Conservation (phyloP, 2,329 filamentous ascomycete species). For the Exophiala aquamarina region DNA sequence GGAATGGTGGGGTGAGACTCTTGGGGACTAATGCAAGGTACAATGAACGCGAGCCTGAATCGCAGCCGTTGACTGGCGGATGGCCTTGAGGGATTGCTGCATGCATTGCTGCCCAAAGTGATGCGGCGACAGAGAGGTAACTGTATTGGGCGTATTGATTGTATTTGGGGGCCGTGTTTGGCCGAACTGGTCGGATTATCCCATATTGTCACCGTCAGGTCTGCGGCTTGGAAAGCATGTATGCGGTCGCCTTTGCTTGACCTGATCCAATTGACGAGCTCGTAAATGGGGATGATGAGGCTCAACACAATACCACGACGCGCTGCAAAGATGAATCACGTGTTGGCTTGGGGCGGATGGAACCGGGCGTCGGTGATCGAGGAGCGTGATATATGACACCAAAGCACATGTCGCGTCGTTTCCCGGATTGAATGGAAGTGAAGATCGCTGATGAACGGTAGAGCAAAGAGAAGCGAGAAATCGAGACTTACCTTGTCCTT, state of each 20-base stretch:
- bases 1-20: constrained; percentile 5
- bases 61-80: constrained; percentile 16
- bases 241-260: neutral
- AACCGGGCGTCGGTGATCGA: neutral
- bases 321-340: constrained; percentile 16
- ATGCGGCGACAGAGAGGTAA: constrained; percentile 24
- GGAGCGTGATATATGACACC: neutral
- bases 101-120: constrained; percentile 40
- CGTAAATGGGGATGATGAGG: constrained; percentile 10
- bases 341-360: constrained; percentile 4
- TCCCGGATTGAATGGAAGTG: neutral
- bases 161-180: constrained; percentile 23
- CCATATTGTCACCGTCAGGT: neutral
- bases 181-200: constrained; percentile 10
- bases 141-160: constrained; percentile 23
- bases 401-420: constrained; percentile 2
- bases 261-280: constrained; percentile 2
- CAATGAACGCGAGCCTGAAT: constrained; percentile 8
- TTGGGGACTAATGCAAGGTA: constrained; percentile 27
- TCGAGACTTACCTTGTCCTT: constrained; percentile 85
- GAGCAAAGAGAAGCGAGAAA: neutral
- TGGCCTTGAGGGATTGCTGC: constrained; percentile 2
- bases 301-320: constrained; percentile 1
- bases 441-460: neutral
- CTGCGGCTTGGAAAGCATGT: neutral